Conservation (phyloP, 768 basidiomycete species). For the Russula sp. region DNA sequence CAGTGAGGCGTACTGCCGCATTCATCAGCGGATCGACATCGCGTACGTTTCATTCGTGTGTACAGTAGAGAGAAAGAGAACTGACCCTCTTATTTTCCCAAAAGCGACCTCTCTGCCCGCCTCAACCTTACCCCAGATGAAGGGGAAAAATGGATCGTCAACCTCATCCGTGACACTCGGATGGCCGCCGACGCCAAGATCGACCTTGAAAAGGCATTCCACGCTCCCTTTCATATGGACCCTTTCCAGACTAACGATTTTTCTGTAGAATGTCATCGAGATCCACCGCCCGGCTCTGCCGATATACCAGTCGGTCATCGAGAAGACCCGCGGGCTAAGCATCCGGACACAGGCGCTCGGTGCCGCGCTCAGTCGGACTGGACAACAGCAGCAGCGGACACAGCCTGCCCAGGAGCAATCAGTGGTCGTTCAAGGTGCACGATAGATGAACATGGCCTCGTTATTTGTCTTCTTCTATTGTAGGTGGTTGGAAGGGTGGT, state of each 20-base stretch:
- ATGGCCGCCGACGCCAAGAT: constrained; percentile 98
- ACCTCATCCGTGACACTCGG: constrained; percentile 94
- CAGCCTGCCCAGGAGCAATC: constrained; percentile 29
- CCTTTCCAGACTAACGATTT: constrained; percentile 25
- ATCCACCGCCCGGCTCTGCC: constrained; percentile 88
- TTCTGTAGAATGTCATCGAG: constrained; percentile 86
- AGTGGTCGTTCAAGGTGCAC: constrained; percentile 31
- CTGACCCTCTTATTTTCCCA: not conserved
- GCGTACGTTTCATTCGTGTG: constrained; percentile 45
- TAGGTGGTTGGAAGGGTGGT: constrained; percentile 1
- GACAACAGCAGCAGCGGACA: constrained; percentile 22
- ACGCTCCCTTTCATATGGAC: not conserved
- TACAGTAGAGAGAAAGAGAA: not conserved
- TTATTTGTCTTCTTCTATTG: constrained; percentile 7
- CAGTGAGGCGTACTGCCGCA: constrained; percentile 96
- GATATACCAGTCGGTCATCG: constrained; percentile 91
- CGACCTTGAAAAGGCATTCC: constrained; percentile 82
- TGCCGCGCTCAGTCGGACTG: constrained; percentile 58
- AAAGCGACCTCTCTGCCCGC: constrained; percentile 86
- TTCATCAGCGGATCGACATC: constrained; percentile 91
- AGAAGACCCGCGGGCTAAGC: constrained; percentile 89
- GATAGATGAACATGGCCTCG: constrained; percentile 24
- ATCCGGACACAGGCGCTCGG: constrained; percentile 89
- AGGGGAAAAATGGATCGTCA: constrained; percentile 99
- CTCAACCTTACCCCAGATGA: constrained; percentile 92